phyloP scores from a whole-genome alignment of 345 rosid species.

The Aquilaria malaccensis region DNA sequence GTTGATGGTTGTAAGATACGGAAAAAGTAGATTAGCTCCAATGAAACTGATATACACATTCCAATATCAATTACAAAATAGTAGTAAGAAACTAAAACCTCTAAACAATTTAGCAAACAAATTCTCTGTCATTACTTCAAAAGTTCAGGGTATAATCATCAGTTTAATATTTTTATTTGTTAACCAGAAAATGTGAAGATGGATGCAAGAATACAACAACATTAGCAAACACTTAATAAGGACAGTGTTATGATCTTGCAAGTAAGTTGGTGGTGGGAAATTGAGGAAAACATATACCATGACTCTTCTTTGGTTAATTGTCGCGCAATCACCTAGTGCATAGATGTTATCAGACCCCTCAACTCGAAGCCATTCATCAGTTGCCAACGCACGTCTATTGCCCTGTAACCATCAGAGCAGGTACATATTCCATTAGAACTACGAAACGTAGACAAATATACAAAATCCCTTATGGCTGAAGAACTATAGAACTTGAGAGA shows the following conservation, averaged over 20 bases:
- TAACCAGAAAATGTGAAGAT: too few relatives aligned
- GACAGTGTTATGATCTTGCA: background rate
- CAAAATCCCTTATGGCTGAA: background rate
- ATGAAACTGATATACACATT: background rate
- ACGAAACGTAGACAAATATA: background rate
- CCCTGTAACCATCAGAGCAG: slow-evolving; percentile 28
- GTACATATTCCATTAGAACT: background rate
- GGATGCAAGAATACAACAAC: background rate
- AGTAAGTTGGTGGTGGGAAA: background rate
- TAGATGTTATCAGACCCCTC: slow-evolving; percentile 64
- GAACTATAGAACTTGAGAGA: too few relatives aligned
- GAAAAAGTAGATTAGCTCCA: background rate
- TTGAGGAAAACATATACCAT: slow-evolving; percentile 41
- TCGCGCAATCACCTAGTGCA: slow-evolving; percentile 99
- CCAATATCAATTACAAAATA: background rate
- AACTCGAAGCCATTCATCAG: slow-evolving; percentile 96
- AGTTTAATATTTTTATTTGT: too few relatives aligned
- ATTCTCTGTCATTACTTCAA: too few relatives aligned
- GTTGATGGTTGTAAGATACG: slow-evolving; percentile 1
- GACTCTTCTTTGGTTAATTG: slow-evolving; percentile 72
- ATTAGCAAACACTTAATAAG: background rate
- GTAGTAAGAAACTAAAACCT: too few relatives aligned
- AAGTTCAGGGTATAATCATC: too few relatives aligned
- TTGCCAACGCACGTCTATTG: slow-evolving; percentile 86
- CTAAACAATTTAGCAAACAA: too few relatives aligned